Conservation (phyloP, 208 protist genomes). For the Porcisia hertigi region DNA sequence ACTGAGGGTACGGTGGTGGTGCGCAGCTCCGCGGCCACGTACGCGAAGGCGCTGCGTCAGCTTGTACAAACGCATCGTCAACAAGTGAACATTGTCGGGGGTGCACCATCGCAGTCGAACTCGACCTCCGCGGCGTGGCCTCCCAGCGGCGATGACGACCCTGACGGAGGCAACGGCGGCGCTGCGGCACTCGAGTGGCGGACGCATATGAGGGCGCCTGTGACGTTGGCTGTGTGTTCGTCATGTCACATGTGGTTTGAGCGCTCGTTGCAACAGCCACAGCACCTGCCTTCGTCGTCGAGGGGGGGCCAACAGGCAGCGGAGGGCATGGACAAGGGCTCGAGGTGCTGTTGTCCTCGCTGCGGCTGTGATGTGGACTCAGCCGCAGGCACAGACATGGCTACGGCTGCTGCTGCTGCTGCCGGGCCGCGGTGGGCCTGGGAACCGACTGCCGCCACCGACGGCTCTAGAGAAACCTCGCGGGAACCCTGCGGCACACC, state of each 20-base stretch:
- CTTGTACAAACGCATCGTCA: slow-evolving; percentile 17
- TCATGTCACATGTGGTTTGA: slow-evolving; percentile 19
- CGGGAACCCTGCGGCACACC: not conserved
- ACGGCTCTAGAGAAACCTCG: not conserved
- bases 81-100: not conserved
- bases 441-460: not conserved
- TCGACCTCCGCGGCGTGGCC: not conserved
- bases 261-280: slow-evolving; percentile 3
- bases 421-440: slow-evolving; percentile 6
- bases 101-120: not conserved
- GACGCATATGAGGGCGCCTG: slow-evolving; percentile 13
- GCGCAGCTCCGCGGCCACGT: slow-evolving; percentile 24
- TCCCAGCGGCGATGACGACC: not conserved
- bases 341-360: slow-evolving; percentile 13
- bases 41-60: slow-evolving; percentile 19
- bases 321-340: too few species aligned
- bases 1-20: slow-evolving; percentile 31
- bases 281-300: not conserved
- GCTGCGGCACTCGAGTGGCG: slow-evolving; percentile 13
- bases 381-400: not conserved
- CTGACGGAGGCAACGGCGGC: not conserved
- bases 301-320: not conserved
- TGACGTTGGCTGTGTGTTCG: slow-evolving; percentile 15
- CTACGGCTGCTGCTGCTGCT: not conserved
- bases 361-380: slow-evolving; percentile 8